Conservation (phyloP, 1,284 basidiomycete species). For the Ceratobasidium sp. region DNA sequence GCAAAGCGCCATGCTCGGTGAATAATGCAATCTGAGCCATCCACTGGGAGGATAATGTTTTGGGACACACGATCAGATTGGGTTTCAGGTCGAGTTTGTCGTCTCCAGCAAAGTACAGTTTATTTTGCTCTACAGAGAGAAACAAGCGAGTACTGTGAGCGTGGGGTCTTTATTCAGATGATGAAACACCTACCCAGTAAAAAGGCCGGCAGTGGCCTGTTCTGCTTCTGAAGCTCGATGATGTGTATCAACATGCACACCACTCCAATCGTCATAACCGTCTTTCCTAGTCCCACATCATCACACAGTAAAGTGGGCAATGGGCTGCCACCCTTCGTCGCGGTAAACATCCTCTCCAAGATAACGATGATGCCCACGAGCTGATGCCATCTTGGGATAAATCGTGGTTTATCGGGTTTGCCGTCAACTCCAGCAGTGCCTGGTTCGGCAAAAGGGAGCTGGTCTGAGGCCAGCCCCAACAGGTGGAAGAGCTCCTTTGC, state of each 20-base stretch:
- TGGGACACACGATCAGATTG: background rate
- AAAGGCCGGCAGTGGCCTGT: background rate
- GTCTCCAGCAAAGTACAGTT: conserved; percentile 9
- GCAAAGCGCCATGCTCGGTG: conserved; percentile 3
- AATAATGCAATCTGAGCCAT: background rate
- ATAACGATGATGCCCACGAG: background rate
- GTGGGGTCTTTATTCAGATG: no score
- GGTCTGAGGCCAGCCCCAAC: background rate
- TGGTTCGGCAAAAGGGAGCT: conserved; percentile 5
- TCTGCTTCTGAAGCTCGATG: conserved; percentile 4
- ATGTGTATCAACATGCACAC: conserved; percentile 9
- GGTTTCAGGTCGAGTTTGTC: background rate
- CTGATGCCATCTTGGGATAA: conserved; percentile 26
- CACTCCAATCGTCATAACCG: background rate
- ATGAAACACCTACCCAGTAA: conserved; percentile 6
- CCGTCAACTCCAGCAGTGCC: no score
- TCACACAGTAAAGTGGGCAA: conserved; percentile 27
- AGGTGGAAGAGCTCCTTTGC: background rate
- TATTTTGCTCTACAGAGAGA: background rate
- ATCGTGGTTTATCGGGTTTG: no score
- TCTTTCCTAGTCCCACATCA: conserved; percentile 33
- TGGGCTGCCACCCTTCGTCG: background rate
- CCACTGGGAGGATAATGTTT: conserved; percentile 7
- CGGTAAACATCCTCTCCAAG: background rate
- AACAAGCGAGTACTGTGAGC: no score